A percentile compares a stretch with the other conserved stretches of the same genome.
Evolutionary conservation across 495 filamentous ascomycete species (phyloP).

Genomic region (Lasiosphaeris hirsuta): DNA sequence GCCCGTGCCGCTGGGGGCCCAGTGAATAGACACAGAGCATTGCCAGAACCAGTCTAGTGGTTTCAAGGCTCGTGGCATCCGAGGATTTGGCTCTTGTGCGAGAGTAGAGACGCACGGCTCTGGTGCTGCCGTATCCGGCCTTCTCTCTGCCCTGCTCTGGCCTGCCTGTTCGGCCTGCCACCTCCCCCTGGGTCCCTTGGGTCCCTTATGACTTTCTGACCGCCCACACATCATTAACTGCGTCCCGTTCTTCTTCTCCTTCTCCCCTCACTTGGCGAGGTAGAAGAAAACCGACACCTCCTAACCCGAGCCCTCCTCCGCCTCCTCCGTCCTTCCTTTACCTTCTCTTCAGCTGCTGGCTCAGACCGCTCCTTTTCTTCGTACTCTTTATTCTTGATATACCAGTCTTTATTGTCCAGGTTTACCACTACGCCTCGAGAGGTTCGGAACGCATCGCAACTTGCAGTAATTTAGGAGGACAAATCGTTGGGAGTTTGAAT

Average conservation of each 20-base stretch:
- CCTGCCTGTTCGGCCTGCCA: slow-evolving; percentile 17
- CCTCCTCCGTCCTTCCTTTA: slow-evolving; percentile 40
- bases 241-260: slow-evolving; percentile 19
- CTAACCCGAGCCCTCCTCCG: slow-evolving; percentile 34
- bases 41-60: slow-evolving; percentile 29
- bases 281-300: slow-evolving; percentile 26
- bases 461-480: slow-evolving; percentile 16
- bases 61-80: slow-evolving; percentile 38
- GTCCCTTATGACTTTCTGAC: slow-evolving; percentile 47
- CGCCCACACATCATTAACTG: slow-evolving; percentile 32
- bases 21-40: slow-evolving; percentile 17
- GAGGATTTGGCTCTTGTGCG: slow-evolving; percentile 11
- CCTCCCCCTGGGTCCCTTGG: slow-evolving; percentile 8
- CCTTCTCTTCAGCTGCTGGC: slow-evolving; percentile 49
- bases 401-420: slow-evolving; percentile 9
- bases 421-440: neutral
- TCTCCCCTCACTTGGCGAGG: slow-evolving; percentile 29
- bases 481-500: slow-evolving; percentile 10
- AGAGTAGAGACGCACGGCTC: slow-evolving; percentile 15
- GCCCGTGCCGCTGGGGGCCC: neutral
- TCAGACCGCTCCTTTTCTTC: slow-evolving; percentile 54
- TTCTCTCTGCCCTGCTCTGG: slow-evolving; percentile 1
- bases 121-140: slow-evolving; percentile 12
- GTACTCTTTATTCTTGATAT: slow-evolving; percentile 32
- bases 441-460: slow-evolving; percentile 13